Percentiles rank a stretch among this genome's conserved stretches.
These are phyloP conservation scores for Candida krabiensis DNA, from an alignment of 805 yeast genomes.

Conservation along the genomic window DNA sequence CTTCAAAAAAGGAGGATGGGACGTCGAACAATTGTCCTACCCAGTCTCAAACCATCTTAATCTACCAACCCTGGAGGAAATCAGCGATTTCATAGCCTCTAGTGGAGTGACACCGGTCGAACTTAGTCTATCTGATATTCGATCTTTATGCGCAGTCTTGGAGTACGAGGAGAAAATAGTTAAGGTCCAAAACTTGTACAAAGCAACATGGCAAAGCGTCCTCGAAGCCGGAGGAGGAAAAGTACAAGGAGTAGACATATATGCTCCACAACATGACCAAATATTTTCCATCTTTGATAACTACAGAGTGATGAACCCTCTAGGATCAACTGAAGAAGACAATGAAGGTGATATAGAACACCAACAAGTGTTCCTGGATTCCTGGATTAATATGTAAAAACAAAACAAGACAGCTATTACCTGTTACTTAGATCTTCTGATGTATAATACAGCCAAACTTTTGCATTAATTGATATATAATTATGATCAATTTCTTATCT, in stretches of 20 bases:
- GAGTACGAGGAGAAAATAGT: constrained; percentile 86
- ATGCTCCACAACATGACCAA: constrained; percentile 29
- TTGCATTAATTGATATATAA: too few relatives aligned
- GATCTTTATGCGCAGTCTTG: constrained; percentile 83
- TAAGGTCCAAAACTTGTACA: constrained; percentile 59
- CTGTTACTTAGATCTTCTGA: not conserved
- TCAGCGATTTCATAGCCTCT: constrained; percentile 68
- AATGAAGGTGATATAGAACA: constrained; percentile 11
- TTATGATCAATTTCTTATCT: too few relatives aligned
- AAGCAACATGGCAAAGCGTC: constrained; percentile 82
- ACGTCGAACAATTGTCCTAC: constrained; percentile 28
- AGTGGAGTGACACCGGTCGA: constrained; percentile 83
- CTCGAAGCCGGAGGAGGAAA: constrained; percentile 62
- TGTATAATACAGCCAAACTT: too few relatives aligned
- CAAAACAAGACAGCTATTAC: not conserved
- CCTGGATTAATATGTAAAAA: constrained; percentile 29
- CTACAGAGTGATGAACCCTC: constrained; percentile 30
- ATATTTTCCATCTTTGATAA: constrained; percentile 32
- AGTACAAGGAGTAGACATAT: constrained; percentile 28
- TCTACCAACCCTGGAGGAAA: constrained; percentile 70
- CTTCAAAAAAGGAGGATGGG: constrained; percentile 42
- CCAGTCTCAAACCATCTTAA: constrained; percentile 36
- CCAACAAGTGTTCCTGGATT: constrained; percentile 26
- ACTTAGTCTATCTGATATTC: constrained; percentile 67
- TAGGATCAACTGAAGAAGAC: constrained; percentile 18